Evolutionary conservation across 164 flowering plant species (phyloP).

Genomic region (Kalanchoe fedtschenkoi): DNA sequence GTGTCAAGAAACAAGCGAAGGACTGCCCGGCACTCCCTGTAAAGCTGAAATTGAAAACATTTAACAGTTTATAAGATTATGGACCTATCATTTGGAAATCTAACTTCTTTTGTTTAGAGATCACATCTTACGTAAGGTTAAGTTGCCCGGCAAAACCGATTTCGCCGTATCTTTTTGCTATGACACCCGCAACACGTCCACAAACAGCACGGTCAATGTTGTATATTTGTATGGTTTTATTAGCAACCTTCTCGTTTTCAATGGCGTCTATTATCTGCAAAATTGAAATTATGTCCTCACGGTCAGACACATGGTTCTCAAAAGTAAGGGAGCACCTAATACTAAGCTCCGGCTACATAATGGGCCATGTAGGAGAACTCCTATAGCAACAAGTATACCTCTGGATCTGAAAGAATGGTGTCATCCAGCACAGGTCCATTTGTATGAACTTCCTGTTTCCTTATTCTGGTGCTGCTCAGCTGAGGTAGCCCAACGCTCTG

Average conservation of each 20-base stretch:
- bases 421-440: conserved; percentile 96
- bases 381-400: conserved; percentile 32
- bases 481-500: conserved; percentile 85
- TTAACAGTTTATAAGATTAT: background rate
- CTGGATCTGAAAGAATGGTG: conserved; percentile 65
- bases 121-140: conserved; percentile 63
- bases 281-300: background rate
- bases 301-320: background rate
- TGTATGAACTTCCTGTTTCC: conserved; percentile 83
- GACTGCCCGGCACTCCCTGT: conserved; percentile 97
- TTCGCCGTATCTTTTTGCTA: conserved; percentile 97
- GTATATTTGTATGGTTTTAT: conserved; percentile 63
- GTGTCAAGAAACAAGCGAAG: conserved; percentile 84
- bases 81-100: background rate
- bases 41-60: conserved; percentile 40
- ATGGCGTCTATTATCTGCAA: conserved; percentile 81
- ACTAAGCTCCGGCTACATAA: background rate
- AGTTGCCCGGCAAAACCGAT: conserved; percentile 97
- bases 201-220: conserved; percentile 95
- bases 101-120: background rate
- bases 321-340: background rate
- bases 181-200: conserved; percentile 84
- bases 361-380: background rate
- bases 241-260: conserved; percentile 65
- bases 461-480: conserved; percentile 77